These are phyloP conservation scores for Biscutella laevigata DNA, from an alignment of 441 rosid species.

Conservation along the genomic window DNA sequence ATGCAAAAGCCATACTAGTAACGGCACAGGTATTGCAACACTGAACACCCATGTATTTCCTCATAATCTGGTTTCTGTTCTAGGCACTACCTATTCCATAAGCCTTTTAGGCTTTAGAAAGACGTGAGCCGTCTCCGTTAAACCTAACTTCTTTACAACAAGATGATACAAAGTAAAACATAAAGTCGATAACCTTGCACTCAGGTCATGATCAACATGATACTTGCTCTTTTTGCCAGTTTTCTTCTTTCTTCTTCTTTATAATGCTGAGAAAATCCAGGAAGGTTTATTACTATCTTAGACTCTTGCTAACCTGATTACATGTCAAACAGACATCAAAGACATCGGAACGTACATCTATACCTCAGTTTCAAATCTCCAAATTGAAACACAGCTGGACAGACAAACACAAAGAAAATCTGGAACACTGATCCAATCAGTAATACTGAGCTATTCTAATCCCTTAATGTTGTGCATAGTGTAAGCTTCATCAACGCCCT, in stretches of 20 bases:
- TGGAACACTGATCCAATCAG: neutral
- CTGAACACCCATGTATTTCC: neutral
- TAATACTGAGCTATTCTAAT: neutral
- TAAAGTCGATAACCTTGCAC: conserved; percentile 25
- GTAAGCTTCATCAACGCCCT: neutral
- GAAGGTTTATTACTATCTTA: conserved; percentile 23
- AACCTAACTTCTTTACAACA: conserved; percentile 2
- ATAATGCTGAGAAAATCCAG: conserved; percentile 39
- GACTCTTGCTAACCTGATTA: conserved; percentile 8
- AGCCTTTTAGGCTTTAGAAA: neutral
- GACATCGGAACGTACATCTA: neutral
- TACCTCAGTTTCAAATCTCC: neutral
- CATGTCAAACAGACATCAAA: neutral
- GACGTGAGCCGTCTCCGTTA: neutral
- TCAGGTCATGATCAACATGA: conserved; percentile 36
- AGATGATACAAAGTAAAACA: neutral
- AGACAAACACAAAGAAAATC: too few species aligned
- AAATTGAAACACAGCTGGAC: neutral
- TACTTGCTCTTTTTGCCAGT: conserved; percentile 31
- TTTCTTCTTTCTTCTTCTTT: conserved; percentile 36
- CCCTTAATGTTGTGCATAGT: neutral
- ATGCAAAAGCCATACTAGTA: neutral
- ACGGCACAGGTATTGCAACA: neutral
- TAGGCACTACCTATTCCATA: neutral
- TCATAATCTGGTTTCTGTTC: neutral